Base-by-base conservation (phyloP, 495 filamentous ascomycete species). In the Delitschia confertaspora region DNA sequence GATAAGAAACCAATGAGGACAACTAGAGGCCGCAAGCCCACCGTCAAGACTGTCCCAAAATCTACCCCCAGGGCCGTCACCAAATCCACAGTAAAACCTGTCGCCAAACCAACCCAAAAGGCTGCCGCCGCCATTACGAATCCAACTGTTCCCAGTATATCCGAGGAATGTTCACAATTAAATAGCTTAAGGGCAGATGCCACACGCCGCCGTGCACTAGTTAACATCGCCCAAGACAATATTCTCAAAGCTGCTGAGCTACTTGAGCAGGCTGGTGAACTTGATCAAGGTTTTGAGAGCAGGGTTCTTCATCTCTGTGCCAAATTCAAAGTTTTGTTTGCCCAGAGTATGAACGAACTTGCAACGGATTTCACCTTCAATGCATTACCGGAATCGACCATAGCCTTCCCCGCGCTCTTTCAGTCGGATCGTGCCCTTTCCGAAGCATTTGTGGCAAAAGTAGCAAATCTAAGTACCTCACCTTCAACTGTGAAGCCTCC, bases 311-410 rank as follows among this genome's bases (percentile, higher is more conserved):
- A 59, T 8, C 38, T 42, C 6, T 42, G 38, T 27, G 38, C 33
- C 7, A 32, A 23, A 13, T 58, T 52, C 2, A 70, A 71, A 31
- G 67, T 72, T 27, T 64, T 78, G 6, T 60, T 84, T 40, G 61
- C 69, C 4, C 69, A 78, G 60, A 80, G 73, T 39, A 60, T 82
- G 49, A 75, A 78, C 14, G 69, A 78, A 36, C 79, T 98, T 64
- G 70, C 75, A 10, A 68, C 72, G 3, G 86, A 96, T 65, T 80
- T 88, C 7, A 80, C 88, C 1, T 93, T 88, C 60, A 91, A 83
- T 27, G 78, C 88, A 13, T 70, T 98, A 18, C 82, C 86, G 6
- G 91, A 98, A 47, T 96, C 91, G 4, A 93, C 86, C 3, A 81
- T 91, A 23, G 87, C 83, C 0, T 74, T 87, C 46, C 86, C 87